These are phyloP conservation scores for Penicillium bovifimosum DNA, from an alignment of 495 filamentous ascomycete species.

Conservation along the genomic window DNA sequence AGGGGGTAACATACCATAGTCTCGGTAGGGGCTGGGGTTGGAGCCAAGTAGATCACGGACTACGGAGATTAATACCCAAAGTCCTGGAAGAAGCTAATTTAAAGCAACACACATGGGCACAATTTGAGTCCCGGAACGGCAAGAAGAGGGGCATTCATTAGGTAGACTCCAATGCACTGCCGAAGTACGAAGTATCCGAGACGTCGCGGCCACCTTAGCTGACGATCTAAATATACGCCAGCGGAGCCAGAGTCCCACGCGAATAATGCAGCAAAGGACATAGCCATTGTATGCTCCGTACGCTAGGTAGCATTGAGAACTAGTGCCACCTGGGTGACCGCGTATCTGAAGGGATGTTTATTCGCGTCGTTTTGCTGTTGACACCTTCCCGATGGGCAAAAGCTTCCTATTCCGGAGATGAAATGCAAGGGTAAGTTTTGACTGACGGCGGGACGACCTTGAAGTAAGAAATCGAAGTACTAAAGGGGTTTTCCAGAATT, in stretches of 20 bases:
- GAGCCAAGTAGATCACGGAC: neutral
- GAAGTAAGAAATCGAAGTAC: neutral
- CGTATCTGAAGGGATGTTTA: neutral
- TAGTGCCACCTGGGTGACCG: neutral
- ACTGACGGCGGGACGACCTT: slow-evolving; percentile 10
- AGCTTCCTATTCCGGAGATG: neutral
- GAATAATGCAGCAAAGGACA: neutral
- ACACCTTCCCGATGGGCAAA: slow-evolving; percentile 7
- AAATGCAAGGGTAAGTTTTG: slow-evolving; percentile 9
- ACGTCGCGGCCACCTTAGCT: neutral
- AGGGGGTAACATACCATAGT: neutral
- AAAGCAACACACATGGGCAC: neutral
- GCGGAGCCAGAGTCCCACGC: neutral
- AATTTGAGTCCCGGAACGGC: neutral
- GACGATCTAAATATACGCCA: slow-evolving; percentile 6
- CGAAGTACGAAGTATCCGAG: neutral
- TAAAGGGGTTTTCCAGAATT: neutral
- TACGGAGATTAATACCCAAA: slow-evolving; percentile 1
- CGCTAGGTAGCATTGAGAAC: neutral
- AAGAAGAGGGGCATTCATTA: neutral
- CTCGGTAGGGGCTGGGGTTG: neutral
- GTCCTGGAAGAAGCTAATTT: neutral
- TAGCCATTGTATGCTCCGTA: neutral
- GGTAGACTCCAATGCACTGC: neutral
- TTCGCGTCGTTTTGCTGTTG: neutral